Evolutionary conservation across 768 basidiomycete species (phyloP).

Genomic region (Tylopilus sp.): DNA sequence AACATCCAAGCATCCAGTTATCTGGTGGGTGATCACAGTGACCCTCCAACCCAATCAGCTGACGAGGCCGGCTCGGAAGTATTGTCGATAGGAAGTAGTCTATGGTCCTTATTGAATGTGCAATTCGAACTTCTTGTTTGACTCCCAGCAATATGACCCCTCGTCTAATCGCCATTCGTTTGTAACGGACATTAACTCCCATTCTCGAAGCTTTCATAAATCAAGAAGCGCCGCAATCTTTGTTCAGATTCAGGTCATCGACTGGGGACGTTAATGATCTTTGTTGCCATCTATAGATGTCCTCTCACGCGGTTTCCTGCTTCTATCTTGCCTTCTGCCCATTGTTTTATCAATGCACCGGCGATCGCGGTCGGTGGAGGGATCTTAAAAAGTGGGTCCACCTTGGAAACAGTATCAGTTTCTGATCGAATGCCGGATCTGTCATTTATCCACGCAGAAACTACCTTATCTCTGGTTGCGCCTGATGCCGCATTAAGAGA

Average conservation of each 20-base stretch:
- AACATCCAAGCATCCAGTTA: background rate
- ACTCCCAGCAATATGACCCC: no score
- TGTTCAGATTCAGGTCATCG: background rate
- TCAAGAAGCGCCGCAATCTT: background rate
- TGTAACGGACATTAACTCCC: no score
- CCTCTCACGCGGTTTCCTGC: constrained; percentile 42
- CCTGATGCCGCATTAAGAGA: constrained; percentile 44
- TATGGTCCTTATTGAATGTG: no score
- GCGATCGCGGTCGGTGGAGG: constrained; percentile 78
- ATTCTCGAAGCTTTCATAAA: background rate
- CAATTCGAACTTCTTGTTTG: no score
- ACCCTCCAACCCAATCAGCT: background rate
- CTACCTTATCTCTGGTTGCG: constrained; percentile 28
- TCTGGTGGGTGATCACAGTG: background rate
- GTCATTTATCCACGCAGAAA: constrained; percentile 18
- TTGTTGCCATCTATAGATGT: constrained; percentile 31
- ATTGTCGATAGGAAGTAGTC: background rate
- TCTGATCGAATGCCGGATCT: constrained; percentile 19
- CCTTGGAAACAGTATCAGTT: constrained; percentile 18
- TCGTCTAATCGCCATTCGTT: no score
- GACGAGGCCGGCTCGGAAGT: background rate
- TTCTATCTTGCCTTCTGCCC: constrained; percentile 64
- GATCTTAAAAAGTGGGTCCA: constrained; percentile 62
- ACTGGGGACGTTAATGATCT: background rate
- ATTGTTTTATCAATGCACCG: constrained; percentile 80